phyloP scores from a whole-genome alignment of 352 stramenopile genomes.

The Globisporangium cylindrosporum region DNA sequence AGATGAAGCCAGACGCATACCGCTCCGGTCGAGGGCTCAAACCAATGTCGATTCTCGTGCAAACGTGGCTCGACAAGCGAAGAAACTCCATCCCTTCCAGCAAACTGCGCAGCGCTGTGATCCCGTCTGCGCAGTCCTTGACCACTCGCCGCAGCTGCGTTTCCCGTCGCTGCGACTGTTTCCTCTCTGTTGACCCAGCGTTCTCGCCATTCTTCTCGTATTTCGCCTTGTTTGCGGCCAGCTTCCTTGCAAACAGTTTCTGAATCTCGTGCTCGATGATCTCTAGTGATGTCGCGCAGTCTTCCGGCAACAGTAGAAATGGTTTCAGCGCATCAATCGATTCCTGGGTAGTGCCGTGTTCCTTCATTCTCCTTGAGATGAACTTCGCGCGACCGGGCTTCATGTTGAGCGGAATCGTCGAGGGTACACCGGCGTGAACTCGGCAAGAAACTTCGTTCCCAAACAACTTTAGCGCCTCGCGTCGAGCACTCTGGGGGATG shows the following conservation, averaged over 20 bases:
- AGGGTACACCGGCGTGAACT: conserved; percentile 58
- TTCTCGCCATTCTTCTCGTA: conserved; percentile 12
- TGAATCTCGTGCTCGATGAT: conserved; percentile 66
- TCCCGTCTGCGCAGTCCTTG: conserved; percentile 70
- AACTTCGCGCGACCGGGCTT: conserved; percentile 76
- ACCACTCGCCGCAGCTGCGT: conserved; percentile 54
- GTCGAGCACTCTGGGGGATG: conserved; percentile 44
- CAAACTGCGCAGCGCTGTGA: conserved; percentile 56
- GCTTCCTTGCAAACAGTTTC: conserved; percentile 51
- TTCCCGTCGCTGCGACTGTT: conserved; percentile 69
- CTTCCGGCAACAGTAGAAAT: conserved; percentile 76
- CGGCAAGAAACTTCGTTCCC: conserved; percentile 72
- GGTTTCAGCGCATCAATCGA: conserved; percentile 59
- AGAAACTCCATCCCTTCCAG: conserved; percentile 77
- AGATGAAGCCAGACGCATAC: conserved; percentile 81
- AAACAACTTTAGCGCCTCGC: conserved; percentile 73
- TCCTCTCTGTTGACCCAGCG: conserved; percentile 25
- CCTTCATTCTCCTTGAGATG: conserved; percentile 65
- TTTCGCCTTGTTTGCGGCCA: conserved; percentile 25
- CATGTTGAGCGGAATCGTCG: conserved; percentile 51
- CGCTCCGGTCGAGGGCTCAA: conserved; percentile 71
- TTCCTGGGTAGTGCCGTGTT: conserved; percentile 45
- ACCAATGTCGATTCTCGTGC: conserved; percentile 67
- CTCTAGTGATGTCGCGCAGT: conserved; percentile 56
- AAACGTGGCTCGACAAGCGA: conserved; percentile 52